Base-by-base conservation (phyloP, 2,329 filamentous ascomycete genomes). In the Trichoderma brevicompactum region DNA sequence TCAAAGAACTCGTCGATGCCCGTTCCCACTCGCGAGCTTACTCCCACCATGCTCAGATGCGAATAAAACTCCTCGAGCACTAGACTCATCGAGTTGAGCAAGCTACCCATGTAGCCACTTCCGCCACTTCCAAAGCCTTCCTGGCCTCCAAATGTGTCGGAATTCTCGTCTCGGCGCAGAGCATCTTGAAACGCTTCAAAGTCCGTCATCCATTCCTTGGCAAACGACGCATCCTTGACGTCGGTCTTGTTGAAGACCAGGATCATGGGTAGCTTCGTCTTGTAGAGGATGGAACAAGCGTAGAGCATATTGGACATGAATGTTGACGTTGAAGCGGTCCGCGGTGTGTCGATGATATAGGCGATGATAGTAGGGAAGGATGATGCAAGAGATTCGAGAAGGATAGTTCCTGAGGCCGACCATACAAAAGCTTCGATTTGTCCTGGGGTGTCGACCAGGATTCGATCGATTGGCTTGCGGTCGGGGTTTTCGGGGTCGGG, bases 301-400 rank as follows among this genome's bases (percentile, higher is more conserved):
- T 99, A 99, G 49, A 99, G 88, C 95, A 99, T 99, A 80, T 99
- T 99, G 76, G 92, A 96, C 95, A 99, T 99, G 79, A 99, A 99
- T 0, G 95, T 99, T 68, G 91, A 94, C 0, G 95, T 98, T 44
- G 92, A 96, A 41, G 91, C 88, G 13, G 94, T 96, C 62, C 95
- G 89, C 3, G 96, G 95, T 1, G 95, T 99, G 78, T 99, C 95
- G 77, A 99, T 97, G 66, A 99, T 87, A 79, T 98, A 99, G 65
- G 95, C 95, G 72, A 99, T 92, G 46, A 99, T 92, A 0, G 96
- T 99, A 0, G 96, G 95, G 75, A 99, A 98, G 0, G 91, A 93
- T 4, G 92, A 95, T 0, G 96, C 95, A 58, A 99, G 84, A 13
- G 92, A 94, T 75, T 96, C 94, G 56, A 99, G 89, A 15, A 99